Evolutionary conservation across 805 yeast species (phyloP).

Genomic region (Candida jianshihensis): DNA sequence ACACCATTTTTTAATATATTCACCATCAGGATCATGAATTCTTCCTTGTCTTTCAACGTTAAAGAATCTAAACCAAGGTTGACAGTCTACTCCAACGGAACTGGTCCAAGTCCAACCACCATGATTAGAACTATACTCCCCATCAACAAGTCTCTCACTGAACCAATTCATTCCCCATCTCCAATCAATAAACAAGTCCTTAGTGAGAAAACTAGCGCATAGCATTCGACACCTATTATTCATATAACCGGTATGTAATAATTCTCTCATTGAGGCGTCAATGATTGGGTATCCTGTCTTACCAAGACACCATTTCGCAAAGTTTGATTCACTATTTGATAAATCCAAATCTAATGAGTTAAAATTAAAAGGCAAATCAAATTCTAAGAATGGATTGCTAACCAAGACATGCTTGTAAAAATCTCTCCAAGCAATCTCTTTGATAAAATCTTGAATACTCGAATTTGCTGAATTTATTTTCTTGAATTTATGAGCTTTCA

Average conservation of each 20-base stretch:
- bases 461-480: conserved; percentile 23
- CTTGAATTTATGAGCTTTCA: conserved; percentile 22
- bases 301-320: conserved; percentile 46
- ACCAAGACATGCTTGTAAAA: conserved; percentile 43
- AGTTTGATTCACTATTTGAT: conserved; percentile 35
- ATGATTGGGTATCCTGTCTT: conserved; percentile 49
- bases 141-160: conserved; percentile 40
- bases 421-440: conserved; percentile 56
- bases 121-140: conserved; percentile 46
- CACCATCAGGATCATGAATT: conserved; percentile 41
- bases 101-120: conserved; percentile 56
- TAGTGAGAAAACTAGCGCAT: conserved; percentile 43
- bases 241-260: conserved; percentile 45
- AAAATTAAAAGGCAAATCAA: conserved; percentile 43
- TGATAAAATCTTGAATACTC: conserved; percentile 37
- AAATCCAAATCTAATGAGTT: conserved; percentile 34
- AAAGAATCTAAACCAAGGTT: conserved; percentile 50
- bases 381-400: conserved; percentile 44
- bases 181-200: conserved; percentile 47
- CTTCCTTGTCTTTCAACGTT: conserved; percentile 45
- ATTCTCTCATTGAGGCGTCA: conserved; percentile 52
- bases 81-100: conserved; percentile 47
- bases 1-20: conserved; percentile 41
- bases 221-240: conserved; percentile 50
- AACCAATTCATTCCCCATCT: conserved; percentile 48